These are phyloP conservation scores for Trichoderma cornu-damae DNA, from an alignment of 2,329 filamentous ascomycete genomes.

Conservation along the genomic window DNA sequence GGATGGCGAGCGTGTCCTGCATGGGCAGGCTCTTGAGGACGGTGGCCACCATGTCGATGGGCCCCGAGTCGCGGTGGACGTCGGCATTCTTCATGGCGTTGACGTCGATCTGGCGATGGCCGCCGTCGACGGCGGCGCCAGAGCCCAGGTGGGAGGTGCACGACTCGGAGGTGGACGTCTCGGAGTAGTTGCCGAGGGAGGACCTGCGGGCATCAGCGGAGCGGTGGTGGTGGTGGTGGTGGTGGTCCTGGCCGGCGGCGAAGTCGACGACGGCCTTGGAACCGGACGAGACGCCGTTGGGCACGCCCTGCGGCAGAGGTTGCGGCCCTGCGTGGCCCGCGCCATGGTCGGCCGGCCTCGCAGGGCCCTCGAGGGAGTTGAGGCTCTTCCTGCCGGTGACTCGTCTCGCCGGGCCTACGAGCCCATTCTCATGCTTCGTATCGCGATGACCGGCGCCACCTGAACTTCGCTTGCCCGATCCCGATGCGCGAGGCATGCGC, in stretches of 20 bases:
- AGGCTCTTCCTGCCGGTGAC: conserved; percentile 42
- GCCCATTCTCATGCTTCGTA: conserved; percentile 79
- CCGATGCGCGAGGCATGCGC: conserved; percentile 59
- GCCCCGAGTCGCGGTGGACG: conserved; percentile 65
- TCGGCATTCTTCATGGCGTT: conserved; percentile 63
- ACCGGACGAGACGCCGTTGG: conserved; percentile 32
- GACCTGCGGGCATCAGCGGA: conserved; percentile 41
- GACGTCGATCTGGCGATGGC: conserved; percentile 63
- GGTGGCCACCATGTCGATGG: conserved; percentile 73
- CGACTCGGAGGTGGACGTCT: conserved; percentile 50
- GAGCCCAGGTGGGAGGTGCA: conserved; percentile 37
- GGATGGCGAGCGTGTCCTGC: conserved; percentile 91
- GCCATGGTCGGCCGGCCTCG: conserved; percentile 32
- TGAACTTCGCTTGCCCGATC: conserved; percentile 57
- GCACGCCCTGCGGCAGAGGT: conserved; percentile 24
- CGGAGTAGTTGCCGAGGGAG: conserved; percentile 51
- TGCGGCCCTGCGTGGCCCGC: conserved; percentile 31
- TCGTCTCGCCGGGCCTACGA: conserved; percentile 56
- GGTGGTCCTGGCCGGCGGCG: conserved; percentile 28
- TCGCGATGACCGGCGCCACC: conserved; percentile 61
- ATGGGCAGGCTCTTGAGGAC: conserved; percentile 86
- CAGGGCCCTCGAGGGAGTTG: conserved; percentile 39
- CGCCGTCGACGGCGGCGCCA: conserved; percentile 39
- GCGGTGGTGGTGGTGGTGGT: conserved; percentile 36
- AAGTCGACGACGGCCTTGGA: conserved; percentile 27